Conservation (phyloP, 441 rosid genomes). For the Eruca vesicaria region DNA sequence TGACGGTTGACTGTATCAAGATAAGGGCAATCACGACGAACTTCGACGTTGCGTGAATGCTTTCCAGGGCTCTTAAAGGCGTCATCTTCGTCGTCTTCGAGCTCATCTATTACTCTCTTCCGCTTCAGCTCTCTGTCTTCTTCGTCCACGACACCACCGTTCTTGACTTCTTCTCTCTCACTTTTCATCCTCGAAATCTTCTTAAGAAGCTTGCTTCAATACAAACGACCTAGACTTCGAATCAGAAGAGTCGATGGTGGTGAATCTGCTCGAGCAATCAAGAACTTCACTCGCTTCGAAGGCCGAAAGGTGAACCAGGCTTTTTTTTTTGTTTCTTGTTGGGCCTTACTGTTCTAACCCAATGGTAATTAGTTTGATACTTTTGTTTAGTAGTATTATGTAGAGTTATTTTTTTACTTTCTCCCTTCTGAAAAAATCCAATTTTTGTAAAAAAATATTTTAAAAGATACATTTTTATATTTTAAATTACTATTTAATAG, state of each 20-base stretch:
- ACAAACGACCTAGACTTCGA: not conserved
- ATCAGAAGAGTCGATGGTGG: not conserved
- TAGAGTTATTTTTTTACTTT: too few species aligned
- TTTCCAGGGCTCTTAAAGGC: slow-evolving; percentile 36
- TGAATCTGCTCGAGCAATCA: not conserved
- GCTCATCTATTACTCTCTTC: slow-evolving; percentile 40
- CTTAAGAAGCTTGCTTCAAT: too few species aligned
- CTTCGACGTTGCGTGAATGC: slow-evolving; percentile 56
- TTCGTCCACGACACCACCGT: slow-evolving; percentile 29
- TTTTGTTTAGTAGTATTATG: too few species aligned
- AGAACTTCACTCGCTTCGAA: not conserved
- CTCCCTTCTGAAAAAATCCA: too few species aligned
- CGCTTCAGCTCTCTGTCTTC: slow-evolving; percentile 49
- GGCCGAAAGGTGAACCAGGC: not conserved
- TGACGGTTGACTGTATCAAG: slow-evolving; percentile 96
- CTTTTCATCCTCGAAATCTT: slow-evolving; percentile 56
- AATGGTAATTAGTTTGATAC: not conserved
- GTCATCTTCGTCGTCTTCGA: slow-evolving; percentile 42
- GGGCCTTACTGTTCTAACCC: not conserved
- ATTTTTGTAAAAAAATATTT: too few species aligned
- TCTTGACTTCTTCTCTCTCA: slow-evolving; percentile 44
- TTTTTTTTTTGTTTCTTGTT: not conserved
- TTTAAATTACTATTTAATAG: too few species aligned
- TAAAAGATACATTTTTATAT: too few species aligned
- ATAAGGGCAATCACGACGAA: slow-evolving; percentile 92